Conservation (phyloP, 352 stramenopile genomes). For the Globisporangium orthogonon region DNA sequence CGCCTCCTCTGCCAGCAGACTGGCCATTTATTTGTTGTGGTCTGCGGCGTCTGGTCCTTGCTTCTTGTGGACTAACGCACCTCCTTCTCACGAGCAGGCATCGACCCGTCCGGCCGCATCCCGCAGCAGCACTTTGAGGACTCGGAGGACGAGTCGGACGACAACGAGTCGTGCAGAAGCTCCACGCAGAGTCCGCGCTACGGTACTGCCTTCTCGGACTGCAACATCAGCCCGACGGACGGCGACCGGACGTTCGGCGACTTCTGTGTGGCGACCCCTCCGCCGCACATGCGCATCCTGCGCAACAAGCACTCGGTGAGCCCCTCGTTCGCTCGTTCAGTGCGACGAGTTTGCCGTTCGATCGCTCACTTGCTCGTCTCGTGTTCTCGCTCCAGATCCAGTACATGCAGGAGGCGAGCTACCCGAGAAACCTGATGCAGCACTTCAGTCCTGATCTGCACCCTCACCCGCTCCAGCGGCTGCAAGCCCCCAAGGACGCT, state of each 20-base stretch:
- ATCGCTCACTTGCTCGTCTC: not conserved
- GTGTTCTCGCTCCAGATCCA: not conserved
- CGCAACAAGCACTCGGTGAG: conserved; percentile 39
- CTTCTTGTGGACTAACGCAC: not conserved
- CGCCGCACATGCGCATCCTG: conserved; percentile 36
- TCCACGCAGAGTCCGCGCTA: conserved; percentile 38
- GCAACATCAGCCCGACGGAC: conserved; percentile 44
- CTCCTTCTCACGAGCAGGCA: conserved; percentile 13
- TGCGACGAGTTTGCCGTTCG: not conserved
- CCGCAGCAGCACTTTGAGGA: conserved; percentile 44
- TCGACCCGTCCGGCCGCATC: conserved; percentile 52
- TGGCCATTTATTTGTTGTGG: not conserved
- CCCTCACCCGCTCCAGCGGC: conserved; percentile 13
- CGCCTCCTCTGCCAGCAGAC: too few species aligned
- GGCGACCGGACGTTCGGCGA: conserved; percentile 34
- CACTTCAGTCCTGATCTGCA: conserved; percentile 15
- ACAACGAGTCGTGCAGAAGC: conserved; percentile 34
- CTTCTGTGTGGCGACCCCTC: conserved; percentile 30
- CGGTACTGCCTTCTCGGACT: conserved; percentile 38
- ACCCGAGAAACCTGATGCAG: conserved; percentile 3
- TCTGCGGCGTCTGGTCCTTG: not conserved
- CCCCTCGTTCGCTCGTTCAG: conserved; percentile 7
- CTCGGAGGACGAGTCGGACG: conserved; percentile 41
- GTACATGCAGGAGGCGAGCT: conserved; percentile 10
- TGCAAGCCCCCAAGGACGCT: conserved; percentile 8